Conservation (phyloP, 805 yeast species). For the Blastobotrys attinorum region DNA sequence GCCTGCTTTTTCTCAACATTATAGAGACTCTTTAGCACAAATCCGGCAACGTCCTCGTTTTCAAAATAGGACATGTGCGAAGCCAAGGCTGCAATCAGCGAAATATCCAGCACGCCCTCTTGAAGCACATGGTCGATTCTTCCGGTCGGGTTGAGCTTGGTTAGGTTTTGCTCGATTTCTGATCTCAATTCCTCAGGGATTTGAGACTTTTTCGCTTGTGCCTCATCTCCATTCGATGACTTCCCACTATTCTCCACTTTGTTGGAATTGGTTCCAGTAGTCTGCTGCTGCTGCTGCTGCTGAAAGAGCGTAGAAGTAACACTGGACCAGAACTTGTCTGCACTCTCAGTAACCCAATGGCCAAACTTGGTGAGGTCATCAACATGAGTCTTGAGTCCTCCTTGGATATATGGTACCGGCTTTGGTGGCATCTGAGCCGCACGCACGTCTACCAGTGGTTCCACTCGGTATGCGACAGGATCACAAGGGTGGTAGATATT, state of each 20-base stretch:
- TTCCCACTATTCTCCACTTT: constrained; percentile 3
- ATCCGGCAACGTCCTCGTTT: constrained; percentile 75
- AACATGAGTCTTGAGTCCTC: constrained; percentile 32
- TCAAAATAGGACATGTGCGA: constrained; percentile 88
- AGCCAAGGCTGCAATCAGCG: constrained; percentile 69
- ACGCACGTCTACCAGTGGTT: constrained; percentile 60
- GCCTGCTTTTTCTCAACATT: neutral
- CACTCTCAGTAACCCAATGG: constrained; percentile 12
- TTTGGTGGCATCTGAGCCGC: constrained; percentile 46
- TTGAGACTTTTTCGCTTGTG: neutral
- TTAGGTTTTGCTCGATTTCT: constrained; percentile 30
- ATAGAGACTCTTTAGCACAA: constrained; percentile 39
- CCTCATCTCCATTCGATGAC: constrained; percentile 2
- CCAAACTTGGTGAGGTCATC: constrained; percentile 28
- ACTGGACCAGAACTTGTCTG: constrained; percentile 13
- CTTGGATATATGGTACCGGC: constrained; percentile 45
- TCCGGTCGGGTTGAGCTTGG: constrained; percentile 57
- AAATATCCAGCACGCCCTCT: constrained; percentile 70
- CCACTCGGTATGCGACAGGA: constrained; percentile 83
- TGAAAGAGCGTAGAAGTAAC: constrained; percentile 2
- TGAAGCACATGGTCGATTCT: constrained; percentile 77
- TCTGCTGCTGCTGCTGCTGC: constrained; percentile 1
- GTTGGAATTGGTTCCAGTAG: neutral
- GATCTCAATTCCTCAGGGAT: constrained; percentile 2
- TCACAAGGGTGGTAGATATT: constrained; percentile 88